phyloP scores from a whole-genome alignment of 2,329 filamentous ascomycete genomes.

The Fusarium xylarioides region DNA sequence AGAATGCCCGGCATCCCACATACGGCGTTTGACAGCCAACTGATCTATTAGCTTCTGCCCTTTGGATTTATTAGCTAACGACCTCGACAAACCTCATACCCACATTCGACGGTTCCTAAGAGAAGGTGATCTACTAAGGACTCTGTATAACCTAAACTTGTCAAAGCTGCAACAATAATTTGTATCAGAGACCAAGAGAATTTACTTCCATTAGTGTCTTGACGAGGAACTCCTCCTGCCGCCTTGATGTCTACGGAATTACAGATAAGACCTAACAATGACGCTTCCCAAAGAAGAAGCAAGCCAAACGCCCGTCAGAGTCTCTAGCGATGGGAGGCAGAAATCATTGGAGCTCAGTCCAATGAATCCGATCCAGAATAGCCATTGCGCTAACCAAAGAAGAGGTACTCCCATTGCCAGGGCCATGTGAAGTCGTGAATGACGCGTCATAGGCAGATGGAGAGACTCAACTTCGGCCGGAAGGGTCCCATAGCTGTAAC shows the following conservation, averaged over 20 bases:
- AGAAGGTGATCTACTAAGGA: no score
- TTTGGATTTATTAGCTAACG: no score
- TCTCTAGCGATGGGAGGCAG: neutral
- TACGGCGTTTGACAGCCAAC: no score
- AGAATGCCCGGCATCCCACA: no score
- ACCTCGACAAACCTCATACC: no score
- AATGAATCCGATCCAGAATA: conserved; percentile 28
- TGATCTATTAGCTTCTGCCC: no score
- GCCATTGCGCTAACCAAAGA: conserved; percentile 10
- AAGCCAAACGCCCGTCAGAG: neutral
- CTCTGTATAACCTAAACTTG: no score
- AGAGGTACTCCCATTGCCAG: neutral
- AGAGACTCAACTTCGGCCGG: neutral
- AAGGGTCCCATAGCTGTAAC: neutral
- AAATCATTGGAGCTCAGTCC: conserved; percentile 1
- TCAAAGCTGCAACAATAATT: no score
- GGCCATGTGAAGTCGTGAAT: neutral
- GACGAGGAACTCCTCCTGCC: neutral
- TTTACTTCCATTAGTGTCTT: no score
- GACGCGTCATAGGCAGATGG: neutral
- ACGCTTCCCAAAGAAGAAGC: neutral
- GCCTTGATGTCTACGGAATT: neutral
- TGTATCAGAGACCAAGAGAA: no score
- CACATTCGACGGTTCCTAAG: no score
- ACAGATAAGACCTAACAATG: neutral